Conservation (phyloP, 495 filamentous ascomycete species). For the Lasiosphaeriaceae sp. region DNA sequence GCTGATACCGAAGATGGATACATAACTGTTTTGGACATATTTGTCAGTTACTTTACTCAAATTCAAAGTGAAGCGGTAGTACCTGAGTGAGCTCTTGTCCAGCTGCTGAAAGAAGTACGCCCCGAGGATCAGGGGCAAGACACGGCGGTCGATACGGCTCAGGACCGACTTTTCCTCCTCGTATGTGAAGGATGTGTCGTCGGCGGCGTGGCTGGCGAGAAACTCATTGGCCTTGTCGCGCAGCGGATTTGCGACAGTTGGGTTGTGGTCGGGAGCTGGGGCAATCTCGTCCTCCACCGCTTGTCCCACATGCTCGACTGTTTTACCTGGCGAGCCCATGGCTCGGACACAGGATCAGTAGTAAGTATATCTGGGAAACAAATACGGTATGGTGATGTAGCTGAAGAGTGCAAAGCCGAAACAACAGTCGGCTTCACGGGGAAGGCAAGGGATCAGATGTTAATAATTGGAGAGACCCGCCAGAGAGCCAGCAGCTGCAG, state of each 20-base stretch:
- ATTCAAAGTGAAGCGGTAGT: background rate
- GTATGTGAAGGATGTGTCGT: slow-evolving; percentile 30
- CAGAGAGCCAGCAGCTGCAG: background rate
- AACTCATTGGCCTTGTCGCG: slow-evolving; percentile 41
- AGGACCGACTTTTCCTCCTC: slow-evolving; percentile 38
- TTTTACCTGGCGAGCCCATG: slow-evolving; percentile 2
- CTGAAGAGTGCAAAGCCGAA: too few species aligned
- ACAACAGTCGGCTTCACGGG: too few species aligned
- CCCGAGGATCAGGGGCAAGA: slow-evolving; percentile 47
- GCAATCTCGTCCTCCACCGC: slow-evolving; percentile 21
- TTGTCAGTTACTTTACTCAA: background rate
- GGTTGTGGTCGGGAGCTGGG: slow-evolving; percentile 9
- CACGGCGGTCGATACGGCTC: slow-evolving; percentile 42
- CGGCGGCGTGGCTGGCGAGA: slow-evolving; percentile 33
- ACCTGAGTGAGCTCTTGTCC: slow-evolving; percentile 51
- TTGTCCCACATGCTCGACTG: too few species aligned
- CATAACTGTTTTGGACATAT: slow-evolving; percentile 24
- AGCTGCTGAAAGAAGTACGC: slow-evolving; percentile 53
- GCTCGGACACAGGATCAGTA: too few species aligned
- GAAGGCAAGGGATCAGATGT: too few species aligned
- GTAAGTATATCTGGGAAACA: too few species aligned
- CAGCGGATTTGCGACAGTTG: background rate
- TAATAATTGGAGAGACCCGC: too few species aligned
- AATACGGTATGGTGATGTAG: too few species aligned
- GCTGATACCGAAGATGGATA: slow-evolving; percentile 53